phyloP scores from a whole-genome alignment of 208 protist species.

The Herpetomonas muscarum region DNA sequence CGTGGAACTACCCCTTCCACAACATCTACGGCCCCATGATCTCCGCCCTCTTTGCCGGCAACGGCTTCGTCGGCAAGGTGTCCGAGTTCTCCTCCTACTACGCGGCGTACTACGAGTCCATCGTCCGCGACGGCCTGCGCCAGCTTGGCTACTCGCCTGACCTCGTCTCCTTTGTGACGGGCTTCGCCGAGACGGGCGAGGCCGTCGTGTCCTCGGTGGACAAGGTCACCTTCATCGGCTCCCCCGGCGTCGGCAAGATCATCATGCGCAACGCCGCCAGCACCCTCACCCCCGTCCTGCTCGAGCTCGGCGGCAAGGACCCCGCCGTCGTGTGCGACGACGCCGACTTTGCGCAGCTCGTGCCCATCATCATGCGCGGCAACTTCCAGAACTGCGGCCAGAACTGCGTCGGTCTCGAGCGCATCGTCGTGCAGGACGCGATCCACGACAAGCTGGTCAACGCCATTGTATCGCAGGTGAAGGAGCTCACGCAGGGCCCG shows the following conservation, averaged over 20 bases:
- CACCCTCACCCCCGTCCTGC: constrained; percentile 90
- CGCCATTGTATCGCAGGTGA: constrained; percentile 46
- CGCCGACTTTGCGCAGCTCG: constrained; percentile 84
- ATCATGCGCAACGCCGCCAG: constrained; percentile 88
- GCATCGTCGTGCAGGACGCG: constrained; percentile 79
- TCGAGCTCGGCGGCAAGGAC: constrained; percentile 96
- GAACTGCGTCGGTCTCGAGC: constrained; percentile 88
- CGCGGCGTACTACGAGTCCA: constrained; percentile 88
- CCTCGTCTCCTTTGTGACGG: constrained; percentile 91
- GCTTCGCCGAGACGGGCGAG: constrained; percentile 90
- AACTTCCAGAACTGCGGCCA: constrained; percentile 94
- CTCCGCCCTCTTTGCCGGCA: constrained; percentile 93
- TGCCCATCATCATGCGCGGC: constrained; percentile 86
- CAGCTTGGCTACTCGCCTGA: constrained; percentile 87
- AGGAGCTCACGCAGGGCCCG: constrained; percentile 75
- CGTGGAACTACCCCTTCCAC: constrained; percentile 97
- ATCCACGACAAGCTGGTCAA: constrained; percentile 88
- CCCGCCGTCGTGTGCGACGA: constrained; percentile 91
- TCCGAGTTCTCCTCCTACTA: constrained; percentile 93
- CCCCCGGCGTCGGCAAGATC: constrained; percentile 81
- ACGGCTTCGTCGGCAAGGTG: constrained; percentile 93
- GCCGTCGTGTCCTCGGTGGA: constrained; percentile 85
- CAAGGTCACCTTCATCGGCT: constrained; percentile 93
- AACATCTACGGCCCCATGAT: constrained; percentile 94
- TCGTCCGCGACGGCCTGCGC: constrained; percentile 83